phyloP scores from a whole-genome alignment of 2,329 filamentous ascomycete species.

The Aspergillus hiratsukae region DNA sequence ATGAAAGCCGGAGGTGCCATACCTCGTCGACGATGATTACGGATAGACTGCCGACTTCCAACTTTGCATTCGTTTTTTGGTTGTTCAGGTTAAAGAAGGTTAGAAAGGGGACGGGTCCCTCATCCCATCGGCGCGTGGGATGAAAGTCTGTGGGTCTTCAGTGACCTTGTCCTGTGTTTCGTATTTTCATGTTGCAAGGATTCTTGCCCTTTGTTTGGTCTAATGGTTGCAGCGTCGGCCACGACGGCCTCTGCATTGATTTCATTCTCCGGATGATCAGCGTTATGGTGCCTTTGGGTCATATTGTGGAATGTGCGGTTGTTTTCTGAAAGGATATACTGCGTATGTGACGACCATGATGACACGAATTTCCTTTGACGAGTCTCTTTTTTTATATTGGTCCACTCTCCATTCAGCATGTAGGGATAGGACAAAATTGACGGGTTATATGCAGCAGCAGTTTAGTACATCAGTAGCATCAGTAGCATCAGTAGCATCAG shows the following conservation, averaged over 20 bases:
- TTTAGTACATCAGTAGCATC: no score
- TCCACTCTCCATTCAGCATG: constrained; percentile 6
- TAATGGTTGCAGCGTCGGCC: constrained; percentile 11
- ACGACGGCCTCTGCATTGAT: constrained; percentile 9
- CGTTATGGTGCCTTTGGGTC: constrained; percentile 18
- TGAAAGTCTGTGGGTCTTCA: neutral
- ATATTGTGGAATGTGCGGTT: constrained; percentile 16
- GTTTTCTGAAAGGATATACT: constrained; percentile 18
- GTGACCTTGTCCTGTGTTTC: neutral
- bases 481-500: no score
- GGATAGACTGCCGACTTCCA: neutral
- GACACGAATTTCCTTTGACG: constrained; percentile 32
- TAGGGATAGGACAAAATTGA: neutral
- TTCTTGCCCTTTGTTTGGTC: neutral
- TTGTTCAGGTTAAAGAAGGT: neutral
- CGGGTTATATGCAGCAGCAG: no score
- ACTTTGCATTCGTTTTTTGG: constrained; percentile 8
- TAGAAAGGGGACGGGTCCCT: neutral
- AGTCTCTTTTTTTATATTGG: constrained; percentile 12
- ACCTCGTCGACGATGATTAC: constrained; percentile 33
- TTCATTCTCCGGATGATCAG: constrained; percentile 14
- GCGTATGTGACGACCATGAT: constrained; percentile 30
- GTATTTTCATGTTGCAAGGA: no score
- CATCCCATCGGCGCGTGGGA: no score
- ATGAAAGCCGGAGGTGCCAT: constrained; percentile 42